These are phyloP conservation scores for Keqinozyma sinolaborantium DNA, from an alignment of 1,139 yeast genomes.

Conservation along the genomic window DNA sequence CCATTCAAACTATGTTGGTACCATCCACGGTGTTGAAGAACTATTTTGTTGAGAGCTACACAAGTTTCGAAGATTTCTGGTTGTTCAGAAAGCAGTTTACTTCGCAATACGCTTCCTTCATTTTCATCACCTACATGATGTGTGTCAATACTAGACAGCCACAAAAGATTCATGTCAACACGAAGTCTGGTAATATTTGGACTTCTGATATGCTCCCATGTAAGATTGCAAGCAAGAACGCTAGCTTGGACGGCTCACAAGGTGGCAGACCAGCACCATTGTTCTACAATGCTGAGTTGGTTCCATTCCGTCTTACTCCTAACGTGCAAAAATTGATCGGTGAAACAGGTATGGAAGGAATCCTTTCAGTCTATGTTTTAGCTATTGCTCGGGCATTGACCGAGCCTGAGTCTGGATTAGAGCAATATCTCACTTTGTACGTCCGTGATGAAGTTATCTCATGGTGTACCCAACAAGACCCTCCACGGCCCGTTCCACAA, in stretches of 20 bases:
- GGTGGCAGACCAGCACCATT: slow-evolving; percentile 74
- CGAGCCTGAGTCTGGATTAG: slow-evolving; percentile 87
- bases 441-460: slow-evolving; percentile 93
- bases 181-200: slow-evolving; percentile 84
- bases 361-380: slow-evolving; percentile 80
- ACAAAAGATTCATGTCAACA: slow-evolving; percentile 82
- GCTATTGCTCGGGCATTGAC: slow-evolving; percentile 84
- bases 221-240: slow-evolving; percentile 61
- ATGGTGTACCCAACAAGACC: slow-evolving; percentile 87
- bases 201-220: slow-evolving; percentile 95
- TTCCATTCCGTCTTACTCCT: slow-evolving; percentile 95
- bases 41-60: slow-evolving; percentile 57
- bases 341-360: slow-evolving; percentile 87
- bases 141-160: slow-evolving; percentile 93
- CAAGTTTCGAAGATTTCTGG: slow-evolving; percentile 93
- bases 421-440: slow-evolving; percentile 83
- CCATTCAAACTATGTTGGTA: slow-evolving; percentile 82
- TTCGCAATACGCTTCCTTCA: slow-evolving; percentile 92
- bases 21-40: slow-evolving; percentile 84
- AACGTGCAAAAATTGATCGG: slow-evolving; percentile 93
- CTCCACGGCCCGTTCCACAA: slow-evolving; percentile 57
- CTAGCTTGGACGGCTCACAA: slow-evolving; percentile 54
- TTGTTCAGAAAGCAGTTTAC: slow-evolving; percentile 92
- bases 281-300: slow-evolving; percentile 90
- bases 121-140: slow-evolving; percentile 92